Conservation (phyloP, 495 filamentous ascomycete species). For the Hypoxylon cercidicola region DNA sequence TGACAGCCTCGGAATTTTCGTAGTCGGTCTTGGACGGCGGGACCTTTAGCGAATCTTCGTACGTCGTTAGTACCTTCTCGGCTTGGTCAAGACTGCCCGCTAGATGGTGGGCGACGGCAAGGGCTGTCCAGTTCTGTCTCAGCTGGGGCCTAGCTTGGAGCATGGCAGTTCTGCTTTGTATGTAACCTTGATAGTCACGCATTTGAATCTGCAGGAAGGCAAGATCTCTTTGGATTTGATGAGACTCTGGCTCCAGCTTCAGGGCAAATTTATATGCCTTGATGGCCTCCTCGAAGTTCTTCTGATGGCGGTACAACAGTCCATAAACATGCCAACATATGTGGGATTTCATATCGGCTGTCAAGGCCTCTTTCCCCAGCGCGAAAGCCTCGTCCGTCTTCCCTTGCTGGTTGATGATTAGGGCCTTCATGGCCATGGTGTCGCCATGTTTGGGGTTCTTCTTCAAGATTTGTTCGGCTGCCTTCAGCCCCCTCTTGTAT, state of each 20-base stretch:
- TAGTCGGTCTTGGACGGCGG: slow-evolving; percentile 77
- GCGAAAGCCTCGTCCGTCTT: slow-evolving; percentile 93
- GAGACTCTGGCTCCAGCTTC: slow-evolving; percentile 88
- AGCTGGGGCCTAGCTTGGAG: slow-evolving; percentile 80
- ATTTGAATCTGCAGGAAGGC: slow-evolving; percentile 95
- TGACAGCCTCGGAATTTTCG: slow-evolving; percentile 92
- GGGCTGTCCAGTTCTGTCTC: slow-evolving; percentile 93
- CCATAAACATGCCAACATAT: slow-evolving; percentile 99
- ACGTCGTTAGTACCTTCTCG: slow-evolving; percentile 89
- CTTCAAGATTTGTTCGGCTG: slow-evolving; percentile 91
- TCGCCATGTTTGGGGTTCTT: slow-evolving; percentile 97
- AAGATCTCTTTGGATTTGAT: slow-evolving; percentile 93
- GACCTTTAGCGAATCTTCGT: slow-evolving; percentile 88
- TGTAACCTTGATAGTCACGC: slow-evolving; percentile 93
- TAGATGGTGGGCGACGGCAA: slow-evolving; percentile 93
- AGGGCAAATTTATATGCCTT: slow-evolving; percentile 98
- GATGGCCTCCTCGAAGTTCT: slow-evolving; percentile 98
- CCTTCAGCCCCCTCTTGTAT: slow-evolving; percentile 96
- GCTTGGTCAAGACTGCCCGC: slow-evolving; percentile 84
- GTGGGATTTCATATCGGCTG: slow-evolving; percentile 97
- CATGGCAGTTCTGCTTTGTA: slow-evolving; percentile 86
- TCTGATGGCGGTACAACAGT: slow-evolving; percentile 88
- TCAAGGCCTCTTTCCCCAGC: slow-evolving; percentile 89
- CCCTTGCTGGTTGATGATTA: slow-evolving; percentile 92
- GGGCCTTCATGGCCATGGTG: slow-evolving; percentile 97